Percentiles rank a stretch among this genome's conserved stretches.
phyloP scores from a whole-genome alignment of 257 asterid genomes.

The Capsicum pubescens region DNA sequence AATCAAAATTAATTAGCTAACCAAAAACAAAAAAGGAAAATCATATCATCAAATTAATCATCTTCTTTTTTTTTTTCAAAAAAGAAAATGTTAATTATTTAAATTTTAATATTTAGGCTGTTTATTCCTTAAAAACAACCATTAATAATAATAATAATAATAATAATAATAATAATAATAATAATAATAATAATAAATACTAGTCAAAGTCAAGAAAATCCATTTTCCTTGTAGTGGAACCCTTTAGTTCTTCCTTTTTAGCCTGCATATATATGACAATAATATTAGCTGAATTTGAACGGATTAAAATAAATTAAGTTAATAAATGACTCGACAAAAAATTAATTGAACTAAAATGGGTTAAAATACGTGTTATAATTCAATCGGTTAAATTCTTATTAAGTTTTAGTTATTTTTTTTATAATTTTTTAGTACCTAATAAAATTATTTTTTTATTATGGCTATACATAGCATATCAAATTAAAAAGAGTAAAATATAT shows the following conservation, averaged over 20 bases:
- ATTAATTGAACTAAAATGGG: too few relatives aligned
- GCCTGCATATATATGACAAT: not conserved
- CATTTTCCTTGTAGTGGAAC: slow-evolving; percentile 30
- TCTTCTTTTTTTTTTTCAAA: not conserved
- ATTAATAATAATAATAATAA: not conserved
- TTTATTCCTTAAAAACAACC: not conserved
- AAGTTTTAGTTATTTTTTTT: too few relatives aligned
- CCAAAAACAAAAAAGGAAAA: too few relatives aligned
- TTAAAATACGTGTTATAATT: too few relatives aligned
- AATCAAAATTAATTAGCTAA: too few relatives aligned
- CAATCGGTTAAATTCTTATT: too few relatives aligned
- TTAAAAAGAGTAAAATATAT: too few relatives aligned
- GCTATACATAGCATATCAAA: too few relatives aligned
- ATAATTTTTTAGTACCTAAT: too few relatives aligned
- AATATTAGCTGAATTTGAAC: not conserved
- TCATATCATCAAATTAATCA: not conserved
- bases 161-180: not conserved
- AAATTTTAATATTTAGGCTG: not conserved
- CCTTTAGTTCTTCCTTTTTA: slow-evolving; percentile 29
- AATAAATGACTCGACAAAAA: too few relatives aligned
- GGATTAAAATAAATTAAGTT: fast-evolving
- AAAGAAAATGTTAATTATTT: not conserved
- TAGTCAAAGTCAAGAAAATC: slow-evolving; percentile 42
- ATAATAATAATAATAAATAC: not conserved
- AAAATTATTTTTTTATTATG: too few relatives aligned